A percentile compares a stretch with the other conserved stretches of the same genome.
phyloP scores from a whole-genome alignment of 2,329 filamentous ascomycete species.

The Metarhizium brunneum region DNA sequence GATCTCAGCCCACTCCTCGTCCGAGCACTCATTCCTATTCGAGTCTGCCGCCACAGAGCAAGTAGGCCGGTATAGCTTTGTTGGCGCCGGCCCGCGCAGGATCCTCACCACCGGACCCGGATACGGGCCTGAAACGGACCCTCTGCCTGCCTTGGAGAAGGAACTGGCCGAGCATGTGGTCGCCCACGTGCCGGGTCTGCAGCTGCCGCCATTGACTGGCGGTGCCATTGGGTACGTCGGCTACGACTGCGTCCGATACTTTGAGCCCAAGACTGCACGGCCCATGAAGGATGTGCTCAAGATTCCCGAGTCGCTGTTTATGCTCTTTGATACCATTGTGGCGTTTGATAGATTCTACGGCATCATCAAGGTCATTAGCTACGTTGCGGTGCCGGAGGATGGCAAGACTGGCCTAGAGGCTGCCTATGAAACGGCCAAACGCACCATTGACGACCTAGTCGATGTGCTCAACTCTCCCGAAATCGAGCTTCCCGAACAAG shows the following conservation, averaged over 20 bases:
- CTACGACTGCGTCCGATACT: conserved; percentile 96
- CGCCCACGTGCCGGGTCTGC: conserved; percentile 71
- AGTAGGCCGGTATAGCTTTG: conserved; percentile 90
- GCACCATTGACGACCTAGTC: conserved; percentile 57
- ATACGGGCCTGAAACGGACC: conserved; percentile 76
- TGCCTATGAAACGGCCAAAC: conserved; percentile 57
- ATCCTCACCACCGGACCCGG: conserved; percentile 81
- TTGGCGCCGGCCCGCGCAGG: conserved; percentile 73
- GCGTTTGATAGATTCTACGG: conserved; percentile 94
- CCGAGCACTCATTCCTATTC: conserved; percentile 84
- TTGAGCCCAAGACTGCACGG: conserved; percentile 91
- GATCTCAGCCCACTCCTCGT: conserved; percentile 56
- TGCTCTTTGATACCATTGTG: conserved; percentile 91
- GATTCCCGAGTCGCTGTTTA: conserved; percentile 91
- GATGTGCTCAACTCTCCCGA: conserved; percentile 64
- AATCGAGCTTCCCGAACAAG: conserved; percentile 68
- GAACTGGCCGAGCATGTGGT: conserved; percentile 74
- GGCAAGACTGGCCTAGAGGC: conserved; percentile 42
- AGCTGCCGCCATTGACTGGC: conserved; percentile 77
- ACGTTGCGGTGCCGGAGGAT: conserved; percentile 60
- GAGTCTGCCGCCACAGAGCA: conserved; percentile 92
- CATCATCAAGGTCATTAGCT: conserved; percentile 87
- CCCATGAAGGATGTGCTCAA: conserved; percentile 80
- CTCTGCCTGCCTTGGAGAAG: conserved; percentile 70
- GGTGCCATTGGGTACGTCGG: conserved; percentile 95